Percentiles rank a stretch among this genome's conserved stretches.
Evolutionary conservation across 2,329 filamentous ascomycete species (phyloP).

Genomic region (Thielaviopsis ethacetica): DNA sequence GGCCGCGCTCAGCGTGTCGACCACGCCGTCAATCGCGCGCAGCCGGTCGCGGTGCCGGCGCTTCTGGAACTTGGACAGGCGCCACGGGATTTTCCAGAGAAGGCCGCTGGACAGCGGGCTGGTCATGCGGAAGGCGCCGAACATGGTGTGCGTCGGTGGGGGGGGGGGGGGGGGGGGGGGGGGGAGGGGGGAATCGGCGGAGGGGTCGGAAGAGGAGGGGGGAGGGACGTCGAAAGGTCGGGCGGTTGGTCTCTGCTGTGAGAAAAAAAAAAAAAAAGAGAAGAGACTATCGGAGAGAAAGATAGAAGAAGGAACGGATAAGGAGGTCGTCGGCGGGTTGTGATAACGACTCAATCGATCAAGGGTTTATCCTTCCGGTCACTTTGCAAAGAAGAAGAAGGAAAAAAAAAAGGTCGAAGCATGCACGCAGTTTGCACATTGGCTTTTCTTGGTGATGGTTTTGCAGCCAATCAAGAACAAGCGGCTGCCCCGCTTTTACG

Average conservation of each 20-base stretch:
- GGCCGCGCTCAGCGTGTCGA: conserved; percentile 66
- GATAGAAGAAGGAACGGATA: not conserved
- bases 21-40: conserved; percentile 71
- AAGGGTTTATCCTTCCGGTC: not conserved
- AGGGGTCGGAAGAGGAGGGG: not conserved
- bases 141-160: conserved; percentile 39
- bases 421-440: not conserved
- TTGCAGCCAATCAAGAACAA: not conserved
- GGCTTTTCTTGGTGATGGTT: not conserved
- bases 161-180: not conserved
- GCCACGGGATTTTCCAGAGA: conserved; percentile 95
- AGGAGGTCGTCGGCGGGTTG: not conserved
- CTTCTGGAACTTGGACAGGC: conserved; percentile 83
- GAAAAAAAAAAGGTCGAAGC: not conserved
- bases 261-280: not conserved
- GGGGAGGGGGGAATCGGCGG: not conserved
- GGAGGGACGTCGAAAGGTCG: not conserved
- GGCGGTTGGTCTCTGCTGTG: not conserved
- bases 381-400: not conserved
- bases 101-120: conserved; percentile 64
- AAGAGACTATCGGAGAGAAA: too few relatives aligned
- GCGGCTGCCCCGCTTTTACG: not conserved
- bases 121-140: conserved; percentile 66
- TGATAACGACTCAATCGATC: not conserved
- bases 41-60: conserved; percentile 69